Evolutionary conservation across 2,329 filamentous ascomycete genomes (phyloP).

Genomic region (Venturia asperata): DNA sequence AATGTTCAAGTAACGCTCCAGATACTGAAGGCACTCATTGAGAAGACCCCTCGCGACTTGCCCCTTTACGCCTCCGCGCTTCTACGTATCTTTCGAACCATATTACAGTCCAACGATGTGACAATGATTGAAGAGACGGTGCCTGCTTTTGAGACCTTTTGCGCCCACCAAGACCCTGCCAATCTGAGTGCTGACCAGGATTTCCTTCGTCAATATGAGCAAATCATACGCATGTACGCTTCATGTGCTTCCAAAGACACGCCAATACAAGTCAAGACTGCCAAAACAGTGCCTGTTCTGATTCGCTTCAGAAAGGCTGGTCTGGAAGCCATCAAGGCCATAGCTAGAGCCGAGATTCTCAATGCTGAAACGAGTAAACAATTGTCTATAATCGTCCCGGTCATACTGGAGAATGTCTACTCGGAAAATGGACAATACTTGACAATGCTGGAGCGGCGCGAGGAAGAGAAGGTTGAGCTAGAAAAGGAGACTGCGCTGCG

Average conservation of each 20-base stretch:
- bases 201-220: conserved; percentile 75
- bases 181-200: conserved; percentile 78
- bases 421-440: conserved; percentile 65
- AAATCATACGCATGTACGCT: conserved; percentile 73
- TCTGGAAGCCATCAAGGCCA: conserved; percentile 65
- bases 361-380: conserved; percentile 68
- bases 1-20: conserved; percentile 93
- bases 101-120: conserved; percentile 80
- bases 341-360: conserved; percentile 73
- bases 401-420: conserved; percentile 81
- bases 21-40: conserved; percentile 83
- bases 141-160: conserved; percentile 80
- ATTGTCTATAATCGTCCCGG: conserved; percentile 70
- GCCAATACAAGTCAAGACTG: conserved; percentile 39
- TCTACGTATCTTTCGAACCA: conserved; percentile 73
- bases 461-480: conserved; percentile 59
- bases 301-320: conserved; percentile 54
- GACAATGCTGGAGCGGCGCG: conserved; percentile 58
- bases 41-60: conserved; percentile 85
- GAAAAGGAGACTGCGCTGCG: conserved; percentile 57
- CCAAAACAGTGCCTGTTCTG: conserved; percentile 62
- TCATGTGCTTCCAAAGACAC: conserved; percentile 63
- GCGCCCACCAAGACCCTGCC: conserved; percentile 78
- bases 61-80: conserved; percentile 81
- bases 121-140: conserved; percentile 89